Evolutionary conservation across 305 asterid genomes (phyloP).

Genomic region (Stenogyne calaminthoides): DNA sequence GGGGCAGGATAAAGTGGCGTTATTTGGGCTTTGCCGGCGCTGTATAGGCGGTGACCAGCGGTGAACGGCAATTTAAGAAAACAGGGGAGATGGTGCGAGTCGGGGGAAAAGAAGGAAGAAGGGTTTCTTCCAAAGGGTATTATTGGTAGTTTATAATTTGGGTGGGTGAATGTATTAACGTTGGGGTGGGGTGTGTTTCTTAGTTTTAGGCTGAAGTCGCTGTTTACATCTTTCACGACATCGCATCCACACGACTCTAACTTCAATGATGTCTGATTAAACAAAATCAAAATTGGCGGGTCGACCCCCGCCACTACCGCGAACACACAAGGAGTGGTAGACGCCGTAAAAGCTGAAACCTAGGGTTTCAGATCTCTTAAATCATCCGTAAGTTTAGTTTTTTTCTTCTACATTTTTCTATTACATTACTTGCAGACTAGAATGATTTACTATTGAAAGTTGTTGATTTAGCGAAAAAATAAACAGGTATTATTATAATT

Average conservation of each 20-base stretch:
- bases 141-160: too few species aligned
- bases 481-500: not conserved
- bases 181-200: too few species aligned
- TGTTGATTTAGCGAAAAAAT: not conserved
- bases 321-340: not conserved
- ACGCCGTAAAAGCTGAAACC: slow-evolving; percentile 4
- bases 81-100: too few species aligned
- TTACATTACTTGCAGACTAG: not conserved
- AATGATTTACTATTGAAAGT: not conserved
- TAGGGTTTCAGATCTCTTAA: slow-evolving; percentile 30
- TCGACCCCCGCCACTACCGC: slow-evolving; percentile 18
- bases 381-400: not conserved
- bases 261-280: not conserved
- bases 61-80: too few species aligned
- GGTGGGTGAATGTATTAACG: too few species aligned
- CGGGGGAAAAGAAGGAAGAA: too few species aligned
- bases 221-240: not conserved
- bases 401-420: not conserved
- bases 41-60: too few species aligned
- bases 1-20: too few species aligned
- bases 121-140: too few species aligned
- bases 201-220: not conserved
- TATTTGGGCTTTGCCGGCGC: too few species aligned
- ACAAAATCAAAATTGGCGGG: slow-evolving; percentile 29
- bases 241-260: not conserved